Conservation (phyloP, 2,329 filamentous ascomycete genomes). For the Metarhizium robertsii region DNA sequence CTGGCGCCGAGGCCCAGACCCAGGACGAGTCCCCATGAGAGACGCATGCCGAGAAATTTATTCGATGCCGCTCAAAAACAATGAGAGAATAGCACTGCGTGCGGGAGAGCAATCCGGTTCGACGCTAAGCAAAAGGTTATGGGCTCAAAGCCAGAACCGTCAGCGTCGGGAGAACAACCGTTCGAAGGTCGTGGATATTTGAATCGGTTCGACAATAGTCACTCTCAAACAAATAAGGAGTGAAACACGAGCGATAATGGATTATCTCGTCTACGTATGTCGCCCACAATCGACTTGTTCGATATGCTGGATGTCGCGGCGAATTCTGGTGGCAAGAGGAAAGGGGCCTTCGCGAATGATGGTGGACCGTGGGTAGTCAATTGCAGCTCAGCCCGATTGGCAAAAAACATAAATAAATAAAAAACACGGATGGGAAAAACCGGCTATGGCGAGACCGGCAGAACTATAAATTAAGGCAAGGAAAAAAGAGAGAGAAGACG, state of each 20-base stretch:
- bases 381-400: neutral
- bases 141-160: neutral
- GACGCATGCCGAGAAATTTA: conserved; percentile 12
- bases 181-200: neutral
- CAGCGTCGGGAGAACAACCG: neutral
- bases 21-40: conserved; percentile 13
- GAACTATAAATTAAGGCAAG: neutral
- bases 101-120: neutral
- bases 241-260: neutral
- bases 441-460: neutral
- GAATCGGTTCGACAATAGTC: neutral
- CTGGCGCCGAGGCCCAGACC: conserved; percentile 13
- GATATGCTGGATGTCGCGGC: neutral
- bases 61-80: neutral
- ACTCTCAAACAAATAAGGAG: neutral
- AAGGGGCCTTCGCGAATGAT: neutral
- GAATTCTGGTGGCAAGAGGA: neutral
- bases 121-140: neutral
- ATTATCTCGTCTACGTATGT: neutral
- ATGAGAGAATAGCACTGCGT: neutral
- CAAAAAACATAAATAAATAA: neutral
- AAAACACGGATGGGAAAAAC: neutral
- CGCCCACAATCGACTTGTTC: neutral
- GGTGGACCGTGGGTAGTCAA: neutral
- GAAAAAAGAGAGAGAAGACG: neutral